These are phyloP conservation scores for Pythium plurisporium DNA, from an alignment of 352 stramenopile species.

Conservation along the genomic window DNA sequence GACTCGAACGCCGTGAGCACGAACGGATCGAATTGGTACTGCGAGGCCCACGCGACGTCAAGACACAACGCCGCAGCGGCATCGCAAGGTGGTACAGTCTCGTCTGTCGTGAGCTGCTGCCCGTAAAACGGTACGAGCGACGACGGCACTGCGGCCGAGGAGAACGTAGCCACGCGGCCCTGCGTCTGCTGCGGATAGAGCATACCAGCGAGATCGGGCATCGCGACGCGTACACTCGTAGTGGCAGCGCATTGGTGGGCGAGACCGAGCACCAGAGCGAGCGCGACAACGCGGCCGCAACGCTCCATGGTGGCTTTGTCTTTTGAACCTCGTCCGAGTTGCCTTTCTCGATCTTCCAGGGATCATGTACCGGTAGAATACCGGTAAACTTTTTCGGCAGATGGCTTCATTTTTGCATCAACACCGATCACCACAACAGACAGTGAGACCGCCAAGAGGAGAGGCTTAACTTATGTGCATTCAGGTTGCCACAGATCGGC, in stretches of 20 bases:
- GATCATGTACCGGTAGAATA: background rate
- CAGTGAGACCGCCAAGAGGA: background rate
- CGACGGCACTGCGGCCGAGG: background rate
- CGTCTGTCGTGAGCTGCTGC: background rate
- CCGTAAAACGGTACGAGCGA: constrained; percentile 1
- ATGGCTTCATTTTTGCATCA: background rate
- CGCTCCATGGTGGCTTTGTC: background rate
- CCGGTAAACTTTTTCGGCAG: background rate
- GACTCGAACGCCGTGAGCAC: constrained; percentile 25
- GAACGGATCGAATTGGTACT: constrained; percentile 31
- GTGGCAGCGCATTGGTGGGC: background rate
- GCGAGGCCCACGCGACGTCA: constrained; percentile 25
- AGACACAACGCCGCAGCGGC: constrained; percentile 19
- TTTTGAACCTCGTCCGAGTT: background rate
- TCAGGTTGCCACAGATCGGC: no score
- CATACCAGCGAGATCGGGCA: constrained; percentile 27
- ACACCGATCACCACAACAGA: no score
- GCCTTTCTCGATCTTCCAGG: constrained; percentile 7
- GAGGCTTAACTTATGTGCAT: background rate
- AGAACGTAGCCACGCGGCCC: constrained; percentile 16
- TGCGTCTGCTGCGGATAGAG: constrained; percentile 24
- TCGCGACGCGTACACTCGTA: constrained; percentile 20
- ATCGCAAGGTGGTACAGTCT: constrained; percentile 4
- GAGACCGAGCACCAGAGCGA: background rate
- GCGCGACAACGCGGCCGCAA: background rate